A percentile compares a stretch with the other conserved stretches of the same genome.
Evolutionary conservation across 306 rosid genomes (phyloP).

Genomic region (Quercus glauca): DNA sequence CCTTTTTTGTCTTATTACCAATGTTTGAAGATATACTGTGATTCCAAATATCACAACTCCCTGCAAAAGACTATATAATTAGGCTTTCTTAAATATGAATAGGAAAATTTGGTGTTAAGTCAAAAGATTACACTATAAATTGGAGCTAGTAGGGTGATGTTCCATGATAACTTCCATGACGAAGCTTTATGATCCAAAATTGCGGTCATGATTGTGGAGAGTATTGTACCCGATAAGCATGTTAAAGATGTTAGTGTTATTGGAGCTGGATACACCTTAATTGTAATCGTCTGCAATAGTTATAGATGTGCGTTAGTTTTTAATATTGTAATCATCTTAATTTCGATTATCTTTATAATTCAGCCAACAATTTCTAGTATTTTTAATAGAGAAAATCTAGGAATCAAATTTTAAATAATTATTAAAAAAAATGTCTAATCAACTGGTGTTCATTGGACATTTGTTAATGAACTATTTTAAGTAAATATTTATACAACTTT

Average conservation of each 20-base stretch:
- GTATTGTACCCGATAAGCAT: too few relatives aligned
- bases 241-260: too few relatives aligned
- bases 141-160: conserved; percentile 28
- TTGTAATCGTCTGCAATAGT: conserved; percentile 17
- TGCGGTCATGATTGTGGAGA: too few relatives aligned
- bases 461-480: too few relatives aligned
- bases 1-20: conserved; percentile 18
- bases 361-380: too few relatives aligned
- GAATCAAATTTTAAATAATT: too few relatives aligned
- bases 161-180: conserved; percentile 28
- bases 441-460: fast-evolving
- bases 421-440: too few relatives aligned
- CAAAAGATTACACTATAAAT: conserved; percentile 6
- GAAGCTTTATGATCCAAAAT: too few relatives aligned
- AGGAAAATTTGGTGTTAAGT: neutral
- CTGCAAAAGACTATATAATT: neutral
- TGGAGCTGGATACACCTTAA: neutral
- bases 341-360: too few relatives aligned
- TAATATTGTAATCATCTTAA: too few relatives aligned
- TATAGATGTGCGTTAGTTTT: neutral
- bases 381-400: too few relatives aligned
- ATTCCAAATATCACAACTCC: conserved; percentile 23
- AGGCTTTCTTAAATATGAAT: neutral
- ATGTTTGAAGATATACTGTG: neutral
- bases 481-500: too few relatives aligned